Conservation (phyloP, 2,329 filamentous ascomycete species). For the Scytalidium sp. region DNA sequence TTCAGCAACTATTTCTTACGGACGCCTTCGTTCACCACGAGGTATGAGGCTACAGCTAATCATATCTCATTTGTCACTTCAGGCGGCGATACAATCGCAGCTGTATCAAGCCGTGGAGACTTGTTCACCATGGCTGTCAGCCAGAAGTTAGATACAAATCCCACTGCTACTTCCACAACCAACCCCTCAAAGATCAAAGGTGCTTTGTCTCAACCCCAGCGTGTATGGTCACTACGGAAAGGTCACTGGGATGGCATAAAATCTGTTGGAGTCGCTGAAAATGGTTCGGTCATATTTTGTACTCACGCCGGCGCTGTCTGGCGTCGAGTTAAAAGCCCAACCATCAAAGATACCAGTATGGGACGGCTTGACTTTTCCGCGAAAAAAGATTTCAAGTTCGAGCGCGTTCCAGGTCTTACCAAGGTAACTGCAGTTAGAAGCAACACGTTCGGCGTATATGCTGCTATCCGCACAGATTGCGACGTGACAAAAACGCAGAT, state of each 20-base stretch:
- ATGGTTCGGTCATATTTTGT: constrained; percentile 91
- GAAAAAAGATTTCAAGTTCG: constrained; percentile 92
- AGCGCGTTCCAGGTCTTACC: constrained; percentile 83
- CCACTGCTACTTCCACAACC: constrained; percentile 71
- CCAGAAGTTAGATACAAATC: constrained; percentile 59
- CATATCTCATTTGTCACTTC: constrained; percentile 74
- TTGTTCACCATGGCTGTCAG: constrained; percentile 82
- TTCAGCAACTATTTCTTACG: constrained; percentile 69
- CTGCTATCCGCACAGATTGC: constrained; percentile 80
- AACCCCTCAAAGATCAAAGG: constrained; percentile 89
- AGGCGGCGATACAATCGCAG: constrained; percentile 89
- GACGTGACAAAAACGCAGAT: constrained; percentile 75
- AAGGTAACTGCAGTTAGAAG: constrained; percentile 81
- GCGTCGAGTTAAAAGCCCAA: constrained; percentile 79
- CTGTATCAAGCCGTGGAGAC: constrained; percentile 79
- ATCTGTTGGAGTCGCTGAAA: constrained; percentile 85
- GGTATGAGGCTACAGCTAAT: constrained; percentile 62
- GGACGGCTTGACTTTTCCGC: constrained; percentile 50
- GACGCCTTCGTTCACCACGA: constrained; percentile 61
- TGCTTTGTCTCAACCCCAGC: constrained; percentile 72
- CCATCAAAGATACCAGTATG: constrained; percentile 64
- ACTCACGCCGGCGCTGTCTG: constrained; percentile 92
- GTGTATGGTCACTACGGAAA: constrained; percentile 87
- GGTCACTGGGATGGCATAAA: constrained; percentile 63
- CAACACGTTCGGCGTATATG: constrained; percentile 86